phyloP scores from a whole-genome alignment of 441 rosid species.

The Aquilaria agallochum region DNA sequence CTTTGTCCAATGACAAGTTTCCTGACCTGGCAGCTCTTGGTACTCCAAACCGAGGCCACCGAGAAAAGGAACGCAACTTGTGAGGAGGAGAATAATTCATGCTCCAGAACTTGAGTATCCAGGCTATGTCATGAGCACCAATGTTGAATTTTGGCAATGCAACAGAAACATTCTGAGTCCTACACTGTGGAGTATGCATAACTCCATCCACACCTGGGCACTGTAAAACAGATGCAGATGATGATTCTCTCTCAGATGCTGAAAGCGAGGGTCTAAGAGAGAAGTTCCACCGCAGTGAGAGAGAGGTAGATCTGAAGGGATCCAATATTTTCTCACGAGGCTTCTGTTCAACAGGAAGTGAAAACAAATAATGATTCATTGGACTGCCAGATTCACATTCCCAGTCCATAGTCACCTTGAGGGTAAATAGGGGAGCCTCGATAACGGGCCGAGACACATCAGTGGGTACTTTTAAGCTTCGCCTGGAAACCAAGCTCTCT shows the following conservation, averaged over 20 bases:
- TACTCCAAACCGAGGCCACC: constrained; percentile 96
- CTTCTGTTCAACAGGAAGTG: constrained; percentile 85
- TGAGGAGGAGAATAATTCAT: constrained; percentile 93
- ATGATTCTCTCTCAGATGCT: constrained; percentile 28
- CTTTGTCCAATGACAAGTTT: constrained; percentile 85
- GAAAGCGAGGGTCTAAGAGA: constrained; percentile 61
- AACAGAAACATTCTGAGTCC: constrained; percentile 39
- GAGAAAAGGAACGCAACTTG: constrained; percentile 86
- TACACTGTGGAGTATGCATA: constrained; percentile 6
- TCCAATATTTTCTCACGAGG: constrained; percentile 85
- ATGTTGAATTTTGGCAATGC: constrained; percentile 66
- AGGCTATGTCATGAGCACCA: constrained; percentile 99
- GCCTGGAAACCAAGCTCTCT: constrained; percentile 73
- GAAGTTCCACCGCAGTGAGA: constrained; percentile 87
- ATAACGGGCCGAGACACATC: constrained; percentile 58
- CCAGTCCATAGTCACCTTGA: constrained; percentile 96
- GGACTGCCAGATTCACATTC: constrained; percentile 93
- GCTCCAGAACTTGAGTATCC: constrained; percentile 81
- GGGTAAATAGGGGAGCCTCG: constrained; percentile 70
- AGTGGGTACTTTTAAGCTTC: constrained; percentile 61
- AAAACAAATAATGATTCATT: constrained; percentile 87
- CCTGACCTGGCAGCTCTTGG: constrained; percentile 84
- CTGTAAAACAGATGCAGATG: constrained; percentile 37
- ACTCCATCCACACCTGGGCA: constrained; percentile 10
- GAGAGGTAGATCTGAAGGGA: constrained; percentile 96